phyloP scores from a whole-genome alignment of 345 rosid species.

The Conringia planisiliqua region DNA sequence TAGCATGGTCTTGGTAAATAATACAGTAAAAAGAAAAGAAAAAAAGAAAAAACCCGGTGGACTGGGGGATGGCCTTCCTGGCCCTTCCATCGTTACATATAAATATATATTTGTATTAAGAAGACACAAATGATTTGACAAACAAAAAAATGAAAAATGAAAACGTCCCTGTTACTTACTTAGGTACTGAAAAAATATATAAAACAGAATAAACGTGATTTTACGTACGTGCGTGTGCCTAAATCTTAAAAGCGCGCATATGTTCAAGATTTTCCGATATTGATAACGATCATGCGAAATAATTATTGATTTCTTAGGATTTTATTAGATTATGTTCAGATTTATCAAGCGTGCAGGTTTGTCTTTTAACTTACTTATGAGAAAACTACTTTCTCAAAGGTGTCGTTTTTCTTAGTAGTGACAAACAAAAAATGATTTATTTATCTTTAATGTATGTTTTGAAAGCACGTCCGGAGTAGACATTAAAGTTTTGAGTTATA shows the following conservation, averaged over 20 bases:
- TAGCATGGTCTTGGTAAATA: neutral
- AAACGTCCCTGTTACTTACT: no score
- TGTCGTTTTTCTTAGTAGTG: neutral
- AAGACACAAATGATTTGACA: neutral
- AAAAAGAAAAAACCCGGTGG: no score
- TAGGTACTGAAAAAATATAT: no score
- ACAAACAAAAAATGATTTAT: neutral
- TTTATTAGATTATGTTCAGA: neutral
- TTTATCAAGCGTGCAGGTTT: slow-evolving; percentile 9
- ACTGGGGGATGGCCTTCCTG: no score
- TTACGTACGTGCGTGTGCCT: neutral
- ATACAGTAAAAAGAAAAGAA: neutral
- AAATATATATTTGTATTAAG: no score
- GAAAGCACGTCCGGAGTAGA: neutral
- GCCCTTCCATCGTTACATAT: neutral
- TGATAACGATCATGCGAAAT: neutral
- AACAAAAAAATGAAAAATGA: no score
- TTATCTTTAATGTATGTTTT: neutral
- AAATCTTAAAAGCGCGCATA: neutral
- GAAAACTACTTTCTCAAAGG: neutral
- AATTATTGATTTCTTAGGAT: neutral
- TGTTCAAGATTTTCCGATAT: neutral
- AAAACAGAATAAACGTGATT: neutral
- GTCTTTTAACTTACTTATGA: neutral
- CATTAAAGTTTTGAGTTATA: neutral